These are phyloP conservation scores for Penicillium mononematosum DNA, from an alignment of 495 filamentous ascomycete genomes.

Conservation along the genomic window DNA sequence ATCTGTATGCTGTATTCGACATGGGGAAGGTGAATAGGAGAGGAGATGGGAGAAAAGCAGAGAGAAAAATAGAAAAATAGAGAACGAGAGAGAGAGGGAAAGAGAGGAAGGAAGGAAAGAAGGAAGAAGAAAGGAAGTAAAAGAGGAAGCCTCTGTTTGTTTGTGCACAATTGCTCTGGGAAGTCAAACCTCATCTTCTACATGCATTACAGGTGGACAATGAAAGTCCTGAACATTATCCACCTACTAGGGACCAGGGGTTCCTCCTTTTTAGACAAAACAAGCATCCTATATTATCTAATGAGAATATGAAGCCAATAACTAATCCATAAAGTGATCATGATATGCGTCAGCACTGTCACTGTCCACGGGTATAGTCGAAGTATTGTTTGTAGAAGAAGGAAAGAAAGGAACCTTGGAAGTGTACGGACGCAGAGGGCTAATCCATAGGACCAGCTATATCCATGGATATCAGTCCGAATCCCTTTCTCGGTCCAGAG, in stretches of 20 bases:
- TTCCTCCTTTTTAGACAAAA: neutral
- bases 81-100: no score
- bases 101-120: neutral
- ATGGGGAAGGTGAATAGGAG: neutral
- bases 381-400: no score
- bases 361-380: no score
- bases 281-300: neutral
- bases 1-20: neutral
- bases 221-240: neutral
- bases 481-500: no score
- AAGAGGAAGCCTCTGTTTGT: neutral
- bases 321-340: neutral
- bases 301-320: neutral
- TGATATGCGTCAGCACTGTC: neutral
- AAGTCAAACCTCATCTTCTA: neutral
- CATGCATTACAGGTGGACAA: neutral
- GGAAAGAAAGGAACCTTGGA: no score
- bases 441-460: no score
- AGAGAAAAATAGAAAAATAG: no score
- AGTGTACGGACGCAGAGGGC: no score
- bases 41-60: neutral
- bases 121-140: neutral
- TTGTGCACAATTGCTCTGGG: neutral
- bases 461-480: no score
- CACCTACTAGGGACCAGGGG: neutral